Conservation (phyloP, 495 filamentous ascomycete species). For the Neurospora sp. region DNA sequence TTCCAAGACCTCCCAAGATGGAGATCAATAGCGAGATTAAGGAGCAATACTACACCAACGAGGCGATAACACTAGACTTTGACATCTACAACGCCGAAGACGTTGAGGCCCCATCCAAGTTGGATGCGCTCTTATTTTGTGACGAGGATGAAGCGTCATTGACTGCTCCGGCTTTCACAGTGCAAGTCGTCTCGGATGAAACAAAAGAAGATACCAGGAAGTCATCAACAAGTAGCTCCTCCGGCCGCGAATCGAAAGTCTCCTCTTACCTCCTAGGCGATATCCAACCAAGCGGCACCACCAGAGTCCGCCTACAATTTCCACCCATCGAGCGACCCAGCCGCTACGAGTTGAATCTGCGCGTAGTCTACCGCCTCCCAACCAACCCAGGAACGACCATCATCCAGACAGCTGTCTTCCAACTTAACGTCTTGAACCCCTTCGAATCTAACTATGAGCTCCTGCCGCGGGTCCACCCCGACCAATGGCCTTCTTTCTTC, state of each 20-base stretch:
- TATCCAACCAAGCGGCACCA: conserved; percentile 12
- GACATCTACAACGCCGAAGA: conserved; percentile 77
- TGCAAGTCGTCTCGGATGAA: conserved; percentile 32
- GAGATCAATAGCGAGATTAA: conserved; percentile 53
- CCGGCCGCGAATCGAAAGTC: neutral
- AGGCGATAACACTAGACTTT: conserved; percentile 56
- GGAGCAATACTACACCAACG: conserved; percentile 74
- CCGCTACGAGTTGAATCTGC: conserved; percentile 61
- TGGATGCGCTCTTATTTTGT: conserved; percentile 60
- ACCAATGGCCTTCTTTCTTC: conserved; percentile 83
- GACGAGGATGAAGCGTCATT: conserved; percentile 24
- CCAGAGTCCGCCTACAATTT: conserved; percentile 34
- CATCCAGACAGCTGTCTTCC: conserved; percentile 54
- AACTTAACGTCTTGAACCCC: conserved; percentile 63
- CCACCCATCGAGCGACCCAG: conserved; percentile 41
- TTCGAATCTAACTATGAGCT: conserved; percentile 88
- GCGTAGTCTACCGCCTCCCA: conserved; percentile 63
- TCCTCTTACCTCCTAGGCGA: neutral
- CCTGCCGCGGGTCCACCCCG: conserved; percentile 61
- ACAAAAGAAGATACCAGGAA: conserved; percentile 21
- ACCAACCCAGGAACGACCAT: conserved; percentile 80
- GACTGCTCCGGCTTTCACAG: conserved; percentile 30
- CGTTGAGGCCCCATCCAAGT: conserved; percentile 56
- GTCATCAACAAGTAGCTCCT: conserved; percentile 3
- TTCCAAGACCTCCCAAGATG: conserved; percentile 89